Base-by-base conservation (phyloP, 257 asterid species). In the Nicotiana attenuata region DNA sequence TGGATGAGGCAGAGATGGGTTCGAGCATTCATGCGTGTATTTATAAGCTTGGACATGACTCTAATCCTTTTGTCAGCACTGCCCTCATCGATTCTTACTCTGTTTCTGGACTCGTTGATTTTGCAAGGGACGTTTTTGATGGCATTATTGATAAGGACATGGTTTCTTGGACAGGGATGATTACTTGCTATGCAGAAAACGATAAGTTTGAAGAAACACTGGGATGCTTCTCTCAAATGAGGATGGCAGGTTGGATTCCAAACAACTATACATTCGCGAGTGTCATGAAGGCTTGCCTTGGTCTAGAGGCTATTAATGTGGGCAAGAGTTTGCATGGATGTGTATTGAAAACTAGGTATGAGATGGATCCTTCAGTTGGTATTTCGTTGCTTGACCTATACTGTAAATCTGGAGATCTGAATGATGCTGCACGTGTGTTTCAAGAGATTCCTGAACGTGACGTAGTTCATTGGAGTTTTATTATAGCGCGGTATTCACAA, bases 391-490 rank as follows among this genome's bases (percentile, higher is more conserved):
- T 95, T 45, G 97, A 95, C 81, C 84, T 95, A 87, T 95, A 95
- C 85, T 91, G 97, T 24, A 86, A 83, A 78, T 85, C 88, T 5
- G 94, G 97, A 82, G 91, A 89, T 77, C 88, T 95, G 50, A 89
- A 86, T 16, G 96, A 86, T 78, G 98, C 99, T 77, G 85, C 92
- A 83, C 67, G 86, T 50, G 90, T 95, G 20, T 95, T 95, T 84
- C 92, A 92, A 85, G 96, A 92, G 77, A 91, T 91, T 83, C 97
- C 97, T 16, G 93, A 90, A 91, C 84, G 86, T 53, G 91, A 91
- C 61, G 95, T 95, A 67, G 93, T 95, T 82, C 96, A 98, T 15
- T 95, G 99, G 99, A 95, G 98, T 85, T 92, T 95, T 89, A 93
- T 95, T 97, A 95, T 95, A 81, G 89, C 99, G 4, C 91, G 99